These are phyloP conservation scores for Pythium aquatile DNA, from an alignment of 352 stramenopile species.

Conservation along the genomic window DNA sequence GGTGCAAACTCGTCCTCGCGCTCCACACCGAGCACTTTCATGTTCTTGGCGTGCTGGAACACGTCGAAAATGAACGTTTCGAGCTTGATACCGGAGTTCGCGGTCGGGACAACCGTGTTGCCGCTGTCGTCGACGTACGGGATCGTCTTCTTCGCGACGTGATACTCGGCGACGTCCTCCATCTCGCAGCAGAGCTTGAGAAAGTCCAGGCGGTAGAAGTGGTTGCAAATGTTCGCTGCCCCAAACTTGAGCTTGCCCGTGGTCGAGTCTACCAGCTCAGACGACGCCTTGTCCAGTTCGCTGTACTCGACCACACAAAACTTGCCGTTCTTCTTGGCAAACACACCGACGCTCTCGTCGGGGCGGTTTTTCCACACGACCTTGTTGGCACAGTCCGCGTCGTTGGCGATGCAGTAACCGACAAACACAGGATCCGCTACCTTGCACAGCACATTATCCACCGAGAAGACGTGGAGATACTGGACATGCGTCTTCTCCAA, in stretches of 20 bases:
- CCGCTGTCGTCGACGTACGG: constrained; percentile 69
- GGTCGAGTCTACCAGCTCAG: constrained; percentile 51
- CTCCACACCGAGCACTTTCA: constrained; percentile 88
- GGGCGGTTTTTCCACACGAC: constrained; percentile 93
- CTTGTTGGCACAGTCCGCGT: constrained; percentile 96
- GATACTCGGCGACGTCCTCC: constrained; percentile 84
- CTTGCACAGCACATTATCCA: constrained; percentile 97
- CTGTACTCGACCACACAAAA: constrained; percentile 97
- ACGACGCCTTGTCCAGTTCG: constrained; percentile 87
- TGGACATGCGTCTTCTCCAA: constrained; percentile 88
- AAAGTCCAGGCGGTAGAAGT: constrained; percentile 90
- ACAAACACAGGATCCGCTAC: constrained; percentile 96
- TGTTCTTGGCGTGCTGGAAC: constrained; percentile 89
- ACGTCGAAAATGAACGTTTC: constrained; percentile 98
- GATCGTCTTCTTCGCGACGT: constrained; percentile 94
- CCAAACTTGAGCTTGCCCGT: constrained; percentile 92
- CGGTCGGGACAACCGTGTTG: constrained; percentile 53
- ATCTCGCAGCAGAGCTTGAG: constrained; percentile 83
- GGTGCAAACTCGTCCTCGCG: constrained; percentile 90
- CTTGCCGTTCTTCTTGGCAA: constrained; percentile 75
- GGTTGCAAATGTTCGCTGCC: constrained; percentile 98
- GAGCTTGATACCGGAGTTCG: constrained; percentile 93
- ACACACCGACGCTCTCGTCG: constrained; percentile 93
- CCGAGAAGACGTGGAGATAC: constrained; percentile 96
- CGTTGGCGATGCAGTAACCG: constrained; percentile 93